Evolutionary conservation across 2,329 filamentous ascomycete species (phyloP).

Genomic region (Phaeosphaeriaceae sp.): DNA sequence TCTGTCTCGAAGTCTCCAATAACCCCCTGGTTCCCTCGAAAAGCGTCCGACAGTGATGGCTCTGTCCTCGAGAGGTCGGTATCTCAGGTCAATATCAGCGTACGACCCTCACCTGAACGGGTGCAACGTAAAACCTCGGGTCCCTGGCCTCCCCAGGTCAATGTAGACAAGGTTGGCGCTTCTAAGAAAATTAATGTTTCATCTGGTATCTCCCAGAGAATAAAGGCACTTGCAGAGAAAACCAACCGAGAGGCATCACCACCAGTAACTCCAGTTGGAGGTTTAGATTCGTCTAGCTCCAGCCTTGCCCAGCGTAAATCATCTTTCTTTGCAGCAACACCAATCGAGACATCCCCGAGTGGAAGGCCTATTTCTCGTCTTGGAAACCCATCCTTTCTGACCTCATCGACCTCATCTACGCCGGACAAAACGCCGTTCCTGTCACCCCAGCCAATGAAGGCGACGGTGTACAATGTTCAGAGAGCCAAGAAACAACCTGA

Average conservation of each 20-base stretch:
- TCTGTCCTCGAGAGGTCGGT: constrained; percentile 38
- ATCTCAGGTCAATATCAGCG: constrained; percentile 45
- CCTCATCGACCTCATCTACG: constrained; percentile 33
- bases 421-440: constrained; percentile 29
- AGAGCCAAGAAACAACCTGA: constrained; percentile 61
- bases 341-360: constrained; percentile 35
- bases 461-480: constrained; percentile 51
- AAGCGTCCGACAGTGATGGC: constrained; percentile 29
- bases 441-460: constrained; percentile 27
- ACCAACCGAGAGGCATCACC: constrained; percentile 56
- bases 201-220: constrained; percentile 90
- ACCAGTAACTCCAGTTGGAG: constrained; percentile 26
- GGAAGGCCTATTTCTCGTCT: constrained; percentile 35
- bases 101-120: constrained; percentile 38
- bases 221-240: constrained; percentile 88
- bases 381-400: constrained; percentile 38
- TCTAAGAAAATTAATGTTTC: constrained; percentile 83
- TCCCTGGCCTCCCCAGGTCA: constrained; percentile 37
- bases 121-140: constrained; percentile 38
- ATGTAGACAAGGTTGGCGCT: constrained; percentile 39
- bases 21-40: constrained; percentile 64
- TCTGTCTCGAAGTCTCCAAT: constrained; percentile 78
- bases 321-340: constrained; percentile 46
- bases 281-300: constrained; percentile 35
- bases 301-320: constrained; percentile 47